Percentiles rank a stretch among this genome's conserved stretches.
phyloP scores from a whole-genome alignment of 1,139 yeast genomes.

The Hyphopichia fennica region DNA sequence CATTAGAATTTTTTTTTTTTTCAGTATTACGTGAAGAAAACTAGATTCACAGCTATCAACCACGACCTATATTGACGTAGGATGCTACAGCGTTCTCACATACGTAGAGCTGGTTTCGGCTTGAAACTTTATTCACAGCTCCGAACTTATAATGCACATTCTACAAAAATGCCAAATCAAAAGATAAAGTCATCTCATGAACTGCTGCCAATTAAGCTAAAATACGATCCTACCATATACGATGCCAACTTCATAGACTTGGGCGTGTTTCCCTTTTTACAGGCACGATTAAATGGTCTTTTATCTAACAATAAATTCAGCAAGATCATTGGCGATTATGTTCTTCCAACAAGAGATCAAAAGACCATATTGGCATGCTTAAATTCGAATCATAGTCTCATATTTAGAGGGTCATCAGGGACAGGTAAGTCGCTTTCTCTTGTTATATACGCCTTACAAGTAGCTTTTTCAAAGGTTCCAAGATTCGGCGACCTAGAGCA shows the following conservation, averaged over 20 bases:
- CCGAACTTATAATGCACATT: no score
- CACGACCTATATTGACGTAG: no score
- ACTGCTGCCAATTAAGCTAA: constrained; percentile 4
- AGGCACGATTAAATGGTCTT: constrained; percentile 18
- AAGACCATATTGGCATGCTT: constrained; percentile 19
- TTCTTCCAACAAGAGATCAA: constrained; percentile 25
- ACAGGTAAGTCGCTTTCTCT: constrained; percentile 28
- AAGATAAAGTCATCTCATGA: no score
- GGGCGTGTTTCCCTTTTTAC: constrained; percentile 31
- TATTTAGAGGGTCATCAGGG: constrained; percentile 16
- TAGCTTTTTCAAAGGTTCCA: constrained; percentile 21
- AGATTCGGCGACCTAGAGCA: constrained; percentile 13
- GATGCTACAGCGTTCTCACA: no score
- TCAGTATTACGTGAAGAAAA: no score
- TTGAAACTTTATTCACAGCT: no score
- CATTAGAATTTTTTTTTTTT: no score
- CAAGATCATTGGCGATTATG: constrained; percentile 9
- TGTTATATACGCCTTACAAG: constrained; percentile 23
- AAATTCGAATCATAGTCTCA: constrained; percentile 17
- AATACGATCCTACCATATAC: constrained; percentile 14
- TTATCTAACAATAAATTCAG: background rate
- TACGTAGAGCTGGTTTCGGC: no score
- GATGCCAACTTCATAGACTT: constrained; percentile 20
- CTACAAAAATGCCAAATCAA: background rate
- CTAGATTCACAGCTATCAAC: no score